Conservation (phyloP, 495 filamentous ascomycete genomes). For the Aspergillus coremiiformis region DNA sequence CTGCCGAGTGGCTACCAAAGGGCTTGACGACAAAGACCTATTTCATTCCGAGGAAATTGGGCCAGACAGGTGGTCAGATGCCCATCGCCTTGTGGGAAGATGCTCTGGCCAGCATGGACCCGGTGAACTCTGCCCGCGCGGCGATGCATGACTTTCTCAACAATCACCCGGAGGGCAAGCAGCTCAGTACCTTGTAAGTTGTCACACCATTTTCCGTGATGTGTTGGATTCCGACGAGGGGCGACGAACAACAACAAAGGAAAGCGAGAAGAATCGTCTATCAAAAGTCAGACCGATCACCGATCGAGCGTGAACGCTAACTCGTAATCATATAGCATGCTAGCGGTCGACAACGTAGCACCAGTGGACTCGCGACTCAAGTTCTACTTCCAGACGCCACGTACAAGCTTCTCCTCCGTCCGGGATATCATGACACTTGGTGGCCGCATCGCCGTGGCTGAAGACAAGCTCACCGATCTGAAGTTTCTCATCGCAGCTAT, state of each 20-base stretch:
- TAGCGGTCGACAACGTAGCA: too few relatives aligned
- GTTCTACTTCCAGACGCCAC: too few relatives aligned
- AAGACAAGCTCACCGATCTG: conserved; percentile 17
- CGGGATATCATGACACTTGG: conserved; percentile 3
- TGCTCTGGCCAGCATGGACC: not conserved
- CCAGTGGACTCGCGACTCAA: too few relatives aligned
- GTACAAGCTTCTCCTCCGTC: too few relatives aligned
- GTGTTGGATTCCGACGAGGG: too few relatives aligned
- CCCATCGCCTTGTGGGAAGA: conserved; percentile 1
- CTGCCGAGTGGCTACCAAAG: not conserved
- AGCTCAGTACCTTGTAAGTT: too few relatives aligned
- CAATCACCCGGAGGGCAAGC: conserved; percentile 1
- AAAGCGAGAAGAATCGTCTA: too few relatives aligned
- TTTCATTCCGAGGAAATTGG: not conserved
- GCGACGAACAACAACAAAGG: too few relatives aligned
- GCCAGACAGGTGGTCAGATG: not conserved
- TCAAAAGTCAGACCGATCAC: too few relatives aligned
- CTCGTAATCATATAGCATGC: too few relatives aligned
- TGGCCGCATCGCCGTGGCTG: not conserved
- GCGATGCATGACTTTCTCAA: not conserved
- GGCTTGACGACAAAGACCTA: conserved; percentile 3
- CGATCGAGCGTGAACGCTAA: too few relatives aligned
- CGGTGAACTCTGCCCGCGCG: not conserved
- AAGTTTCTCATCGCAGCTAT: conserved; percentile 4
- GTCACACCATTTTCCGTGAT: too few relatives aligned